These are phyloP conservation scores for Wickerhamomyces pijperi DNA, from an alignment of 805 yeast species.

Conservation along the genomic window DNA sequence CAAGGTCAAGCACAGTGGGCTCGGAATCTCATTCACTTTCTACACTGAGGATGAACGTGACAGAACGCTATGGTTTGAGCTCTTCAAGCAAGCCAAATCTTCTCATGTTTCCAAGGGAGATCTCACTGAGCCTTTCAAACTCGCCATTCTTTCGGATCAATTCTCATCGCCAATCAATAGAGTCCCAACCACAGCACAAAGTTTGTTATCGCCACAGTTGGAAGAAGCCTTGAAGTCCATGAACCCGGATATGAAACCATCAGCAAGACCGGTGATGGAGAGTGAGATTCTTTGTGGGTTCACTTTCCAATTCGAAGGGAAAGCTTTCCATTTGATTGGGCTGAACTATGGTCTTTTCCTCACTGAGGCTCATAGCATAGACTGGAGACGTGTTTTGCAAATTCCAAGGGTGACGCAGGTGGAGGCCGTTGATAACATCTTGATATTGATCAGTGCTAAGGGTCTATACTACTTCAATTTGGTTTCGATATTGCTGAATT, in stretches of 20 bases:
- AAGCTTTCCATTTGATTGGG: conserved; percentile 44
- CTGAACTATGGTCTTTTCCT: conserved; percentile 54
- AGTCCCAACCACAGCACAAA: conserved; percentile 35
- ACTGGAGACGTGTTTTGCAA: conserved; percentile 54
- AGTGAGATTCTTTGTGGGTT: conserved; percentile 33
- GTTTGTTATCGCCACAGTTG: conserved; percentile 24
- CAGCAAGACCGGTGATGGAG: conserved; percentile 21
- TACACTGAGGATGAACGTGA: conserved; percentile 36
- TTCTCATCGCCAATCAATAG: conserved; percentile 56
- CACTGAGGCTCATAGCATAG: conserved; percentile 17
- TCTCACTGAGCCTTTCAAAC: conserved; percentile 37
- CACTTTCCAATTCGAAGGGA: conserved; percentile 33
- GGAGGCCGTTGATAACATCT: conserved; percentile 44
- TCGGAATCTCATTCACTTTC: conserved; percentile 41
- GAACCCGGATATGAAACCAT: conserved; percentile 3
- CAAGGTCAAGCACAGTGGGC: conserved; percentile 48
- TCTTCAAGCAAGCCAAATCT: conserved; percentile 35
- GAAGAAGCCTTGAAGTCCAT: conserved; percentile 15
- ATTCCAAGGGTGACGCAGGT: conserved; percentile 44
- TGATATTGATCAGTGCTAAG: conserved; percentile 48
- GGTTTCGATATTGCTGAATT: conserved; percentile 50
- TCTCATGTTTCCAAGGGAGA: conserved; percentile 17
- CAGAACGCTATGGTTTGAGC: conserved; percentile 45
- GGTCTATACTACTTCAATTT: conserved; percentile 52
- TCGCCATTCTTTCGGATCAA: conserved; percentile 43